Conservation (phyloP, 2,329 filamentous ascomycete species). For the Fusarium sp. region DNA sequence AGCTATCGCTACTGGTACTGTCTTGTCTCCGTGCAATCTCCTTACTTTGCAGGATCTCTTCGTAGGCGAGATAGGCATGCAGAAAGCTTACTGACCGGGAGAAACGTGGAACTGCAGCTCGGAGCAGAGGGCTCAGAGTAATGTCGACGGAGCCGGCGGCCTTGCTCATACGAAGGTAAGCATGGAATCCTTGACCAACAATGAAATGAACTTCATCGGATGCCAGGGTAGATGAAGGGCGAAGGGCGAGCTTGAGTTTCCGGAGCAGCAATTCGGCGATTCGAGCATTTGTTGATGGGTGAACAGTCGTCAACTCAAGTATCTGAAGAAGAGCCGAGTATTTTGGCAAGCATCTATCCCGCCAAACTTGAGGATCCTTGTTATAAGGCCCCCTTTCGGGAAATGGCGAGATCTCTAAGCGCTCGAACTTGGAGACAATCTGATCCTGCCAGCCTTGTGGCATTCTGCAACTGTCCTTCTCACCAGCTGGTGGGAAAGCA, state of each 20-base stretch:
- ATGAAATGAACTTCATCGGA: conserved; percentile 77
- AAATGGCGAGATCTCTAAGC: conserved; percentile 70
- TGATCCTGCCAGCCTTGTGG: conserved; percentile 78
- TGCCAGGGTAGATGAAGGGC: conserved; percentile 66
- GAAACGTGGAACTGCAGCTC: conserved; percentile 72
- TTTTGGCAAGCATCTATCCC: conserved; percentile 70
- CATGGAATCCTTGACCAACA: conserved; percentile 76
- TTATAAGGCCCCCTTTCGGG: conserved; percentile 70
- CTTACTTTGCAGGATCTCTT: conserved; percentile 47
- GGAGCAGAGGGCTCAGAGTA: conserved; percentile 71
- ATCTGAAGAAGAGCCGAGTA: conserved; percentile 74
- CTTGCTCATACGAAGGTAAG: conserved; percentile 73
- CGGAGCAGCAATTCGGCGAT: conserved; percentile 72
- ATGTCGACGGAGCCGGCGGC: conserved; percentile 66
- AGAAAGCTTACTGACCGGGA: conserved; percentile 73
- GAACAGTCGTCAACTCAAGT: conserved; percentile 68
- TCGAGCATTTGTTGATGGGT: conserved; percentile 72
- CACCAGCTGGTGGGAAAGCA: conserved; percentile 62
- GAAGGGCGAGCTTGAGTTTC: conserved; percentile 72
- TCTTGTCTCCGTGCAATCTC: conserved; percentile 36
- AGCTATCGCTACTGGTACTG: conserved; percentile 54
- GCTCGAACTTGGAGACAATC: conserved; percentile 75
- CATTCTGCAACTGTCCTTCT: conserved; percentile 64
- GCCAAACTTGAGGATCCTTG: conserved; percentile 69
- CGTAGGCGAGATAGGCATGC: conserved; percentile 68